phyloP scores from a whole-genome alignment of 495 filamentous ascomycete species.

The Penicilliopsis zonata region DNA sequence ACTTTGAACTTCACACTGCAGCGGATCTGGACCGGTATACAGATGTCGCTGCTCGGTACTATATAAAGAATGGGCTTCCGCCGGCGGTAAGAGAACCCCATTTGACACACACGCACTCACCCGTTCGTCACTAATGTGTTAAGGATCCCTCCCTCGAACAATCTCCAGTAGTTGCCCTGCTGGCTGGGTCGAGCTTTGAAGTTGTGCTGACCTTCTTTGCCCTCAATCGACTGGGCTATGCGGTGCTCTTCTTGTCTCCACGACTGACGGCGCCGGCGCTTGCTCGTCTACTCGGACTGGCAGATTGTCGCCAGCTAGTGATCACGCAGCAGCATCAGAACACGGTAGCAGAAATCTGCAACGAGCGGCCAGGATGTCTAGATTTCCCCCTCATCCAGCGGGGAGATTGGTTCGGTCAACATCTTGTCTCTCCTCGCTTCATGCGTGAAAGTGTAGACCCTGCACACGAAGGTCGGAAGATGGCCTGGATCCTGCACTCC shows the following conservation, averaged over 20 bases:
- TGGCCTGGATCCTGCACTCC: constrained; percentile 32
- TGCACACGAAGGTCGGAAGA: constrained; percentile 9
- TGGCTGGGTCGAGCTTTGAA: constrained; percentile 30
- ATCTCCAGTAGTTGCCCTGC: constrained; percentile 29
- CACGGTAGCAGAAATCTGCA: constrained; percentile 15
- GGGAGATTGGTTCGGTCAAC: constrained; percentile 3
- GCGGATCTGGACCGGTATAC: too few species aligned
- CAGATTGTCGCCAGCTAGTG: neutral
- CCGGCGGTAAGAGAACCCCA: too few species aligned
- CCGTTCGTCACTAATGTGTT: too few species aligned
- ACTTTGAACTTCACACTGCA: too few species aligned
- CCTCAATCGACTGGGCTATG: constrained; percentile 30
- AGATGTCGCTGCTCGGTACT: too few species aligned
- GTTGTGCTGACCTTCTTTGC: constrained; percentile 31
- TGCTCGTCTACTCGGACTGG: constrained; percentile 16
- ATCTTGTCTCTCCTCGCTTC: too few species aligned
- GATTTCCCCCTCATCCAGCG: constrained; percentile 1
- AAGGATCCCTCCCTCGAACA: too few species aligned
- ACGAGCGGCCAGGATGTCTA: neutral
- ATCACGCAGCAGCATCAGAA: constrained; percentile 9
- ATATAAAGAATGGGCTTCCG: too few species aligned
- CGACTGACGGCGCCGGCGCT: constrained; percentile 32
- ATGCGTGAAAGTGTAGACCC: constrained; percentile 14
- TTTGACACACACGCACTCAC: too few species aligned
- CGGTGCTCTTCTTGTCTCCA: constrained; percentile 34